Base-by-base conservation (phyloP, 176 grass and related monocot species). In the Raddia distichophylla region DNA sequence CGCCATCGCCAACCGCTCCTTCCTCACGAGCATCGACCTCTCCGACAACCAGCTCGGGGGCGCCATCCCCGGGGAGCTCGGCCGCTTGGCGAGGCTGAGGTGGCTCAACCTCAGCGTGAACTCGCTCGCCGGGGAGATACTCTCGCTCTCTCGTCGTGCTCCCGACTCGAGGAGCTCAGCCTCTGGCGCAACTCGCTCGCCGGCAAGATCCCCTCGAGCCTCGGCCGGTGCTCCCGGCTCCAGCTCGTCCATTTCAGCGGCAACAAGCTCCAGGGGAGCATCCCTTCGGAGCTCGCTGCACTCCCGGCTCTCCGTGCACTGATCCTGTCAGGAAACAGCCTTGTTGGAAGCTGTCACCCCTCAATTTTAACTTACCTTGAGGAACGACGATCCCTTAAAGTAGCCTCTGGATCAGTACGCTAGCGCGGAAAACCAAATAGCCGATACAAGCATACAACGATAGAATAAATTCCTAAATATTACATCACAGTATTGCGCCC, bases 81-180 rank as follows among this genome's bases (percentile, higher is more conserved):
- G 75, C 43, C 56, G 73, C 18, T 81, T 91, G 10, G 46, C 80
- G 10, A 75, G 84, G 11, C 84, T 91, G 33, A 74, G 89, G 66
- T 44, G 81, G 69, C 85, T 91, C 9, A 85, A 91, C 70, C 89
- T 91, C 52, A 87, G 84, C 14, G 84, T 75, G 48, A 91, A 91
- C 67, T 80, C 79, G 64, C 75, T 87, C 40, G 62, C 46, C 15
- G 85, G 75, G 32, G 62, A 84, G 54, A 79, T 91, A 13, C 89
- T n/a, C 89, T 2, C 7, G 44, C 74, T 37, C 64, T 91, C 8
- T 76, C 69, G 3, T 83, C 85, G 13, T 45, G 87, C 5, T 70
- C 89, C n/a, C 84, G 80, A 33, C 85, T 87, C n/a, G 79, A 87
- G 52, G 84, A 80, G 80, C 19, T 91, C 17, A 75, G 84, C 74